These are phyloP conservation scores for Mortierella sp. DNA, from an alignment of 371 early-diverging fungal genomes.

Conservation along the genomic window DNA sequence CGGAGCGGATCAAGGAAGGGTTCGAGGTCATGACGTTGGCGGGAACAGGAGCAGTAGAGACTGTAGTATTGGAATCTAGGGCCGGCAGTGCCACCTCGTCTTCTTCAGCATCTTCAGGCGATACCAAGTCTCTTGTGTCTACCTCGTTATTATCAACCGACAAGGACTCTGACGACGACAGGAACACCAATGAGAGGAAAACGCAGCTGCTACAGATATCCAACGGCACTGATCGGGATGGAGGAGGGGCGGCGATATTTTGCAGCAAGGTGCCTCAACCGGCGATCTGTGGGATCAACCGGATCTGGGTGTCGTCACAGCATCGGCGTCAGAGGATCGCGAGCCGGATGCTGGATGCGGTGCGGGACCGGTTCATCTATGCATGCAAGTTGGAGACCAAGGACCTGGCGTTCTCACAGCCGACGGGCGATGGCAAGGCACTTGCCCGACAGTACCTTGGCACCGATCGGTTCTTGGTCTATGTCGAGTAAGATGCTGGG, in stretches of 20 bases:
- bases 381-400: slow-evolving; percentile 57
- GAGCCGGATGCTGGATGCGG: slow-evolving; percentile 60
- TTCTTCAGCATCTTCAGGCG: not conserved
- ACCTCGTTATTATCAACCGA: too few relatives aligned
- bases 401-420: slow-evolving; percentile 69
- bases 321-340: slow-evolving; percentile 64
- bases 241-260: slow-evolving; percentile 51
- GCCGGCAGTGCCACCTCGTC: not conserved
- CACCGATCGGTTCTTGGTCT: slow-evolving; percentile 58
- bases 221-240: not conserved
- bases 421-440: slow-evolving; percentile 64
- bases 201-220: not conserved
- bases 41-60: not conserved
- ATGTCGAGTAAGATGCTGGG: slow-evolving; percentile 60
- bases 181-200: not conserved
- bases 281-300: slow-evolving; percentile 69
- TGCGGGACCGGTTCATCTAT: slow-evolving; percentile 61
- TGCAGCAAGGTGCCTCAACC: slow-evolving; percentile 51
- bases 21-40: slow-evolving; percentile 38
- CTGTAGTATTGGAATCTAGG: too few relatives aligned
- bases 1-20: slow-evolving; percentile 61
- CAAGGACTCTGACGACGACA: too few relatives aligned
- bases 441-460: slow-evolving; percentile 58
- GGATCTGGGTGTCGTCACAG: slow-evolving; percentile 67
- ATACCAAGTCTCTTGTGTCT: not conserved